Conservation (phyloP, 345 rosid species). For the Citrus australasica region DNA sequence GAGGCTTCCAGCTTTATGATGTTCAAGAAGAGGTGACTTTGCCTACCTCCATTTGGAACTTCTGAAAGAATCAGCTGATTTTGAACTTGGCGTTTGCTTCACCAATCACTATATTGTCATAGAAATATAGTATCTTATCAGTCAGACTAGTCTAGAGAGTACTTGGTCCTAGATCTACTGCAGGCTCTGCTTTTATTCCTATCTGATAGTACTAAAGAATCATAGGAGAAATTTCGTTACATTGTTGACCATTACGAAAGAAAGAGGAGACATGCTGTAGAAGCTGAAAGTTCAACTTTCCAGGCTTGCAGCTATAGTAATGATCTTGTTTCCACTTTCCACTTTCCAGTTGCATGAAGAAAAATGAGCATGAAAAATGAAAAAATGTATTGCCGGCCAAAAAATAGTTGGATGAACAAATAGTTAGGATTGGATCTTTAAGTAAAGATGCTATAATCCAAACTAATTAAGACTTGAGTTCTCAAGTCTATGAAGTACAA, state of each 20-base stretch:
- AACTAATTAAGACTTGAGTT: not conserved
- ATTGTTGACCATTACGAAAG: constrained; percentile 3
- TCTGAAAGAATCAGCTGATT: constrained; percentile 22
- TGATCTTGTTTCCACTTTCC: not conserved
- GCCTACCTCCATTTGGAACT: constrained; percentile 70
- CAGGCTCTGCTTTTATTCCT: not conserved
- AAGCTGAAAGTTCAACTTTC: not conserved
- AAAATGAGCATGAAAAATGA: not conserved
- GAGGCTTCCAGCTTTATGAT: constrained; percentile 47
- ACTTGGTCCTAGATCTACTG: constrained; percentile 2
- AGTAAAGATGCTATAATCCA: not conserved
- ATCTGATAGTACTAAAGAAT: constrained; percentile 2
- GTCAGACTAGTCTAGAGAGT: constrained; percentile 5
- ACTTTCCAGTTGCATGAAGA: not conserved
- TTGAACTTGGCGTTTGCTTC: not conserved
- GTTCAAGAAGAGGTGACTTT: constrained; percentile 47
- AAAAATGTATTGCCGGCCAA: not conserved
- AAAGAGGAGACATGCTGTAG: not conserved
- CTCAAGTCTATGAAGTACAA: not conserved
- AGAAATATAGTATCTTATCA: not conserved
- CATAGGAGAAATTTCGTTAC: not conserved
- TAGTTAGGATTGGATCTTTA: not conserved
- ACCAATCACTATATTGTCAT: not conserved
- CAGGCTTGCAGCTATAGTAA: not conserved
- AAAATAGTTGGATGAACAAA: not conserved